These are phyloP conservation scores for Pseudofabraea citricarpa DNA, from an alignment of 2,329 filamentous ascomycete genomes.

Conservation along the genomic window DNA sequence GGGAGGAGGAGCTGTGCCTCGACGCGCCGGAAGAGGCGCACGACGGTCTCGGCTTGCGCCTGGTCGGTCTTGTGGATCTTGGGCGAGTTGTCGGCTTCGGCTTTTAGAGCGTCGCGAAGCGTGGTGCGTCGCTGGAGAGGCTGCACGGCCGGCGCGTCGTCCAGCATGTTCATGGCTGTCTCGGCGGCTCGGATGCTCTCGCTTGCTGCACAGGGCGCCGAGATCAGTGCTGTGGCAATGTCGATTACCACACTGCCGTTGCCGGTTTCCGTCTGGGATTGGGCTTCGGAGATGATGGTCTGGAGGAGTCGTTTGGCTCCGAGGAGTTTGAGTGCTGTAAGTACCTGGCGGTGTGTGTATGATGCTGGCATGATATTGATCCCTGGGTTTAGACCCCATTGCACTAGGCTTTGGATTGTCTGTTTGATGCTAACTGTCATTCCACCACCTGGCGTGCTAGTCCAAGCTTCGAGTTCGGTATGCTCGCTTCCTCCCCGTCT, in stretches of 20 bases:
- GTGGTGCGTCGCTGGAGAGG: slow-evolving; percentile 23
- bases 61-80: slow-evolving; percentile 21
- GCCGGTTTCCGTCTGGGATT: slow-evolving; percentile 53
- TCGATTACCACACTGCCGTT: slow-evolving; percentile 62
- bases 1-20: slow-evolving; percentile 21
- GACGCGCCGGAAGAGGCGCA: slow-evolving; percentile 26
- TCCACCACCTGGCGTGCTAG: slow-evolving; percentile 48
- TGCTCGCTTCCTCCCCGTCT: slow-evolving; percentile 58
- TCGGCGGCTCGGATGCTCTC: slow-evolving; percentile 7
- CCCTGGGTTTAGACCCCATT: slow-evolving; percentile 59
- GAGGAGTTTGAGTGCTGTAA: slow-evolving; percentile 54
- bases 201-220: slow-evolving; percentile 52
- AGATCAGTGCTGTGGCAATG: slow-evolving; percentile 63
- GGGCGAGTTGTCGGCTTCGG: slow-evolving; percentile 20
- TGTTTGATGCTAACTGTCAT: slow-evolving; percentile 53
- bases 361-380: slow-evolving; percentile 53
- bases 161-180: slow-evolving; percentile 10
- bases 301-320: slow-evolving; percentile 57
- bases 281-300: slow-evolving; percentile 63
- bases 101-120: slow-evolving; percentile 24
- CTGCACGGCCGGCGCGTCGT: slow-evolving; percentile 1
- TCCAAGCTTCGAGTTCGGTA: slow-evolving; percentile 66
- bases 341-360: slow-evolving; percentile 69
- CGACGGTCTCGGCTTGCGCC: slow-evolving; percentile 21
- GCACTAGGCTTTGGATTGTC: slow-evolving; percentile 56